Evolutionary conservation across 2,329 filamentous ascomycete genomes (phyloP).

Genomic region (Colletotrichum lupini): DNA sequence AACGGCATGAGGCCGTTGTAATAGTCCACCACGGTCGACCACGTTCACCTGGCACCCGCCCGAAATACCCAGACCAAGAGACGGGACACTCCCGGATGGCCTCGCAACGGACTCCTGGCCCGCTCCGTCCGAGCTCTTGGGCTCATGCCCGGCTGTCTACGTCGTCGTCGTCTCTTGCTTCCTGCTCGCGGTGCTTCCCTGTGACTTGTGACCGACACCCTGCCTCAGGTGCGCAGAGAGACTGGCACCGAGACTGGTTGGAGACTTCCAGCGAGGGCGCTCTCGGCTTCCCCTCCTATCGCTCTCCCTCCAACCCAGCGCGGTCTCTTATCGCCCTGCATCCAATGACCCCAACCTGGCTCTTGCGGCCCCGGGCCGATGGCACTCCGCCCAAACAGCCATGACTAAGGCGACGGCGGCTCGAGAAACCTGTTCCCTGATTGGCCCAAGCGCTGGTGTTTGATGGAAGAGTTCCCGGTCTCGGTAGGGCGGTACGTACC

Average conservation of each 20-base stretch:
- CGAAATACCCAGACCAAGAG: background rate
- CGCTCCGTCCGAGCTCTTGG: constrained; percentile 13
- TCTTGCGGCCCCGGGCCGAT: background rate
- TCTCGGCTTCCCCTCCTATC: constrained; percentile 7
- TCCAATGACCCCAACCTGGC: no score
- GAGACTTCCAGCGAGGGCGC: background rate
- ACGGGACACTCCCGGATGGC: constrained; percentile 11
- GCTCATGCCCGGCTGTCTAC: background rate
- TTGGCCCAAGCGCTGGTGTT: constrained; percentile 13
- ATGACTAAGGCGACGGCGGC: constrained; percentile 22
- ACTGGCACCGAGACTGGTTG: no score
- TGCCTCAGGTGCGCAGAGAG: background rate
- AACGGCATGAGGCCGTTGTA: constrained; percentile 25
- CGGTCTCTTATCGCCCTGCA: constrained; percentile 9
- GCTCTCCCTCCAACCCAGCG: background rate
- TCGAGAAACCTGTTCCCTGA: background rate
- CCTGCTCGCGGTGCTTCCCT: constrained; percentile 1
- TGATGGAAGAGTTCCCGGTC: constrained; percentile 6
- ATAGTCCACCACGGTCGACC: background rate
- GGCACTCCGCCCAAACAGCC: background rate
- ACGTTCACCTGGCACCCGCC: background rate
- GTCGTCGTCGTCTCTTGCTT: background rate
- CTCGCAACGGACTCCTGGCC: constrained; percentile 29
- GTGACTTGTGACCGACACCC: background rate
- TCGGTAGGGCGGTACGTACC: constrained; percentile 18